Conservation (phyloP, 2,329 filamentous ascomycete species). For the Xylariaceae sp. region DNA sequence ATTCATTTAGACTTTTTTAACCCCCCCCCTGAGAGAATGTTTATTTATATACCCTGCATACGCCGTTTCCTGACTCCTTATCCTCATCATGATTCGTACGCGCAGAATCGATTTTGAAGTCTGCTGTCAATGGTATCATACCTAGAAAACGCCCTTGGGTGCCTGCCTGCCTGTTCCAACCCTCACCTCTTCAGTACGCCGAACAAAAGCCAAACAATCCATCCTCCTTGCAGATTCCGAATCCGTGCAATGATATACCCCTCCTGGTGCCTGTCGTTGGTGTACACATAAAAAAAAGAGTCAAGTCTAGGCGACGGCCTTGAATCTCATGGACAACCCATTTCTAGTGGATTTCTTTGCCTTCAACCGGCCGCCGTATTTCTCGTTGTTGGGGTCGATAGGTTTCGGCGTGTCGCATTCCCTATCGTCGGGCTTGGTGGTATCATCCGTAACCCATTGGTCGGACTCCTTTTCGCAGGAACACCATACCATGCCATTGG, state of each 20-base stretch:
- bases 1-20: too few relatives aligned
- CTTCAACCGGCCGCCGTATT: conserved; percentile 11
- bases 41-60: too few relatives aligned
- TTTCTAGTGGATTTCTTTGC: conserved; percentile 21
- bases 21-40: too few relatives aligned
- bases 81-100: too few relatives aligned
- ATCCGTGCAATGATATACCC: background rate
- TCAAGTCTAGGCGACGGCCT: conserved; percentile 2
- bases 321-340: conserved; percentile 16
- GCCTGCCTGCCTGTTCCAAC: too few relatives aligned
- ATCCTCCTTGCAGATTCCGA: too few relatives aligned
- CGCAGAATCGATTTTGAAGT: too few relatives aligned
- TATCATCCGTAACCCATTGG: conserved; percentile 2
- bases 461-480: conserved; percentile 9
- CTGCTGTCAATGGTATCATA: too few relatives aligned
- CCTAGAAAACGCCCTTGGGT: too few relatives aligned
- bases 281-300: background rate
- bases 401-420: background rate
- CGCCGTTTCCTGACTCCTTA: too few relatives aligned
- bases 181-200: too few relatives aligned
- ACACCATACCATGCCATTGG: conserved; percentile 41
- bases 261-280: background rate
- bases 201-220: too few relatives aligned
- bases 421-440: background rate
- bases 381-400: background rate